phyloP scores from a whole-genome alignment of 192 early-diverging fungal genomes.

The Backusella parvicylindrica region DNA sequence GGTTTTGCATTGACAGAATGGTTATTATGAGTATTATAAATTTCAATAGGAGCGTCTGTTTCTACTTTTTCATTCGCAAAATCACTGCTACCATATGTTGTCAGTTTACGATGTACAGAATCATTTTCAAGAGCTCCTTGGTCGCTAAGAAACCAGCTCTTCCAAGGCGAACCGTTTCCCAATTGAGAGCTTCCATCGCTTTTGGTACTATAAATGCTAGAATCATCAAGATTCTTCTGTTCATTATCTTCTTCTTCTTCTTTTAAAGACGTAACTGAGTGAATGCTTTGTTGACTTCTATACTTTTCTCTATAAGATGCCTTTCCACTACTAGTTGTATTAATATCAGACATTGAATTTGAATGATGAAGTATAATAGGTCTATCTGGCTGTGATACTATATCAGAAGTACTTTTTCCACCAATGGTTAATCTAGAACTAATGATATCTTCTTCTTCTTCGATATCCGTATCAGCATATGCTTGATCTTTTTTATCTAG shows the following conservation, averaged over 20 bases:
- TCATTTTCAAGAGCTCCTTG: not conserved
- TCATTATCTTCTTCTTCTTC: not conserved
- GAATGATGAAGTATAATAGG: not conserved
- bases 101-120: not conserved
- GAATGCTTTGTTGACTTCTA: not conserved
- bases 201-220: not conserved
- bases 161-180: not conserved
- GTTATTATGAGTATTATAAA: not conserved
- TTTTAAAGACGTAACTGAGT: not conserved
- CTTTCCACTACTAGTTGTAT: not conserved
- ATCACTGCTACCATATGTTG: not conserved
- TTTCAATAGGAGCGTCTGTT: not conserved
- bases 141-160: constrained; percentile 4
- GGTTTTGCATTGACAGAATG: not conserved
- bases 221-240: not conserved
- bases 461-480: not conserved
- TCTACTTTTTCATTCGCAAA: constrained; percentile 9
- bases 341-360: not conserved
- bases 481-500: not conserved
- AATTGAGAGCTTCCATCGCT: not conserved
- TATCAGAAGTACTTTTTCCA: not conserved
- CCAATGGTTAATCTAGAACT: not conserved
- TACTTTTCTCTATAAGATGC: not conserved
- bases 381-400: not conserved
- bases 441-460: not conserved